These are phyloP conservation scores for Vigna hirtella DNA, from an alignment of 306 rosid species.

Conservation along the genomic window DNA sequence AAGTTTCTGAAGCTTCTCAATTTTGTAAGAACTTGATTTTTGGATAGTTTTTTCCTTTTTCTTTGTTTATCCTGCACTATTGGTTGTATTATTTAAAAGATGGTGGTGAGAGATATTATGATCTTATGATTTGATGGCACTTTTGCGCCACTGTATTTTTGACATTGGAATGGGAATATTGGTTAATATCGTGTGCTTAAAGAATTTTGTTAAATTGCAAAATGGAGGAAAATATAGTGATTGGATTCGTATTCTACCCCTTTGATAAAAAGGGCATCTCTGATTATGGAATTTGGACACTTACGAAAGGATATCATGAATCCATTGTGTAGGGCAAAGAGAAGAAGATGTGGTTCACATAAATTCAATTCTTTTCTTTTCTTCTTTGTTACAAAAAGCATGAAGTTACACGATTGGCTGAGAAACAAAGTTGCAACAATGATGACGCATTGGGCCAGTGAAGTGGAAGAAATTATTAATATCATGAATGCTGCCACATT, in stretches of 20 bases:
- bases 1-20: background rate
- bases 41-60: background rate
- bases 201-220: background rate
- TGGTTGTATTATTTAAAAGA: background rate
- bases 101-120: conserved; percentile 2
- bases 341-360: conserved; percentile 1
- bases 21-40: conserved; percentile 30
- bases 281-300: background rate
- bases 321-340: background rate
- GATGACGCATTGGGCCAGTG: background rate
- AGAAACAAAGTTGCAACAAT: background rate
- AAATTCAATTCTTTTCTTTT: background rate
- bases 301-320: background rate
- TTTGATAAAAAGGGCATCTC: background rate
- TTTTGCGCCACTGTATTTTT: background rate
- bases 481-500: too few species aligned
- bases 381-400: background rate
- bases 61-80: background rate
- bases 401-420: background rate
- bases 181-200: background rate
- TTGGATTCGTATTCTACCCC: background rate
- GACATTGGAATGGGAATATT: conserved; percentile 3
- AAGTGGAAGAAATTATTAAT: background rate
- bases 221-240: background rate
- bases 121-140: background rate